Evolutionary conservation across 2,329 filamentous ascomycete species (phyloP).

Genomic region (Neodidymelliopsis sp.): DNA sequence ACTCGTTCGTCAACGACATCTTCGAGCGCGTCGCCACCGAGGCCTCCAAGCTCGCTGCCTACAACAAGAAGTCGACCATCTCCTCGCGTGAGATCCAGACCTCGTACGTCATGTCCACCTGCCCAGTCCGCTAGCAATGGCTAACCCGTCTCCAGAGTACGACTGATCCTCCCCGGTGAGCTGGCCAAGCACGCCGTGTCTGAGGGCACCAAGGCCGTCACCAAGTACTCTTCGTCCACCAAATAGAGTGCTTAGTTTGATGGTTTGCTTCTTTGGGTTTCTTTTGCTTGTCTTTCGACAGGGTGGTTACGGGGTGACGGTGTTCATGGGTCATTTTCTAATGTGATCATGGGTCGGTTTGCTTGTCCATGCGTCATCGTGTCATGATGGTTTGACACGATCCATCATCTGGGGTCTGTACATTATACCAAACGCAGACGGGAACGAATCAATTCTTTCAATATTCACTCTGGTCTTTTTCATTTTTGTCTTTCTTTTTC

Average conservation of each 20-base stretch:
- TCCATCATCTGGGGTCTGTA: conserved; percentile 50
- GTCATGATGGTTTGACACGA: conserved; percentile 49
- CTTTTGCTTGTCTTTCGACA: conserved; percentile 56
- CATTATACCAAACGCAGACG: conserved; percentile 52
- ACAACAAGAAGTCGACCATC: conserved; percentile 99
- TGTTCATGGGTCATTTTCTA: conserved; percentile 56
- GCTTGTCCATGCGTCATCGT: conserved; percentile 49
- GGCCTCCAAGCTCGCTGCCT: conserved; percentile 97
- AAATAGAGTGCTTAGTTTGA: conserved; percentile 74
- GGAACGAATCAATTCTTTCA: conserved; percentile 52
- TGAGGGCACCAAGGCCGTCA: conserved; percentile 99
- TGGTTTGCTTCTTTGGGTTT: conserved; percentile 61
- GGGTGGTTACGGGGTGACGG: conserved; percentile 51
- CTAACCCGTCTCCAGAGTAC: conserved; percentile 66
- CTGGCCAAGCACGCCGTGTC: conserved; percentile 99
- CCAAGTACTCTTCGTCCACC: conserved; percentile 99
- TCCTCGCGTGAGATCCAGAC: conserved; percentile 99
- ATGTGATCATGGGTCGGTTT: conserved; percentile 62
- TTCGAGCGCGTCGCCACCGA: conserved; percentile 99
- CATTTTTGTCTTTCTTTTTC: conserved; percentile 3
- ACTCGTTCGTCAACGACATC: conserved; percentile 99
- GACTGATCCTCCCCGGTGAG: conserved; percentile 97
- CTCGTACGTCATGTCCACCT: conserved; percentile 63
- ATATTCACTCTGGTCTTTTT: conserved; percentile 38
- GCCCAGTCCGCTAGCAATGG: conserved; percentile 1